Percentiles rank a stretch among this genome's conserved stretches.
These are phyloP conservation scores for Eucalyptus sideroxylon DNA, from an alignment of 345 rosid genomes.

Conservation along the genomic window DNA sequence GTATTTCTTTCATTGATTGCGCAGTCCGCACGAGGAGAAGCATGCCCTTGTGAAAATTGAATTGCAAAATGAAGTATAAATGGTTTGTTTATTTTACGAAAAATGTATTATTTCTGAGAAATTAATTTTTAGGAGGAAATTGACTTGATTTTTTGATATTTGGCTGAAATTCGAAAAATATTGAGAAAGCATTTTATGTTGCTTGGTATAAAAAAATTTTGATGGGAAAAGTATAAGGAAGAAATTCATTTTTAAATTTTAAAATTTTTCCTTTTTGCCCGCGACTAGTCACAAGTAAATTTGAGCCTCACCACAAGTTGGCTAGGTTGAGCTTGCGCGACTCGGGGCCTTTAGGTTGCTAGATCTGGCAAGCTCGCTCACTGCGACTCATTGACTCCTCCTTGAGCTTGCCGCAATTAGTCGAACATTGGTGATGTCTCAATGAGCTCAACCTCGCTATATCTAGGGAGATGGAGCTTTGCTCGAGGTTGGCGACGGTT, in stretches of 20 bases:
- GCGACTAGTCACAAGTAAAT: not conserved
- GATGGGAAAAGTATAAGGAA: no score
- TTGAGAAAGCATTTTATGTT: rapidly evolving
- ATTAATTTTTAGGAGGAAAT: no score
- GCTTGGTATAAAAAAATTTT: no score
- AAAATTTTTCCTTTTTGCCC: no score
- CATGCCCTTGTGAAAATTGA: not conserved
- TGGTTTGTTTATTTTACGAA: rapidly evolving
- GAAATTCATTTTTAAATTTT: no score
- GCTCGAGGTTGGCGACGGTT: rapidly evolving
- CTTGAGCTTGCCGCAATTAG: rapidly evolving
- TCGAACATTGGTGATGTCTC: rapidly evolving
- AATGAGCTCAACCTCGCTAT: rapidly evolving
- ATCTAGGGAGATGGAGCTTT: not conserved
- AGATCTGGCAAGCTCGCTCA: rapidly evolving
- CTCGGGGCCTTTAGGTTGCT: rapidly evolving
- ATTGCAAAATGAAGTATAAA: not conserved
- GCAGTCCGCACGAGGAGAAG: not conserved
- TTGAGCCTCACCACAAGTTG: rapidly evolving
- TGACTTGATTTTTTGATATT: rapidly evolving
- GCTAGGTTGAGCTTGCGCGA: rapidly evolving
- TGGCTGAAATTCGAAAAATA: no score
- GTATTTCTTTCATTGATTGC: not conserved
- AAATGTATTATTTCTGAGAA: no score
- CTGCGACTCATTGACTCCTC: rapidly evolving